A percentile compares a stretch with the other conserved stretches of the same genome.
Conservation (phyloP, 306 rosid species). For the Sechiopsis laciniata region DNA sequence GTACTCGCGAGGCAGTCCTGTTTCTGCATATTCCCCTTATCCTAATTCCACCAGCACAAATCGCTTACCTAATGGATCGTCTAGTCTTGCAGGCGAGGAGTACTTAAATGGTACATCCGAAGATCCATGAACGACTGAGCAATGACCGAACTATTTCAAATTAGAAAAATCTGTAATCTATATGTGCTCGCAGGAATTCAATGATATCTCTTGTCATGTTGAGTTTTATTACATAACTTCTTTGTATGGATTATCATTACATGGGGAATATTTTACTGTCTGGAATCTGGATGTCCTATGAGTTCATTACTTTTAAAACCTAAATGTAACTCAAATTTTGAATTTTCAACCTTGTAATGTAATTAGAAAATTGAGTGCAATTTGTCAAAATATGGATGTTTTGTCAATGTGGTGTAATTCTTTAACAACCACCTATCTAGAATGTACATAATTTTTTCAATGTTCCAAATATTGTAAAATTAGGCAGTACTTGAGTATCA, state of each 20-base stretch:
- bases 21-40: constrained; percentile 50
- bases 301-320: neutral
- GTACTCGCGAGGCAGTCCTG: constrained; percentile 58
- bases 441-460: neutral
- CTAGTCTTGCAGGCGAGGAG: constrained; percentile 59
- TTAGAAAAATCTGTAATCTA: constrained; percentile 12
- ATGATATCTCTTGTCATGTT: constrained; percentile 21
- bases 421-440: neutral
- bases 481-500: neutral
- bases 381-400: neutral
- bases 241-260: constrained; percentile 21
- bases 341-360: neutral
- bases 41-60: constrained; percentile 46
- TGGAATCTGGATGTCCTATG: constrained; percentile 11
- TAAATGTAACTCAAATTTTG: neutral
- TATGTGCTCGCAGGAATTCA: neutral
- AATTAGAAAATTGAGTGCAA: constrained; percentile 2
- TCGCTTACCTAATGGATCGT: constrained; percentile 69
- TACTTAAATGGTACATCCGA: constrained; percentile 58
- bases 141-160: neutral
- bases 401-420: neutral
- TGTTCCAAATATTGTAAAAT: constrained; percentile 1
- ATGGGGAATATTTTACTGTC: constrained; percentile 1
- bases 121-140: constrained; percentile 39
- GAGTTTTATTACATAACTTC: constrained; percentile 21